phyloP scores from a whole-genome alignment of 1,139 yeast species.

The Debaryomyces subglobosus region DNA sequence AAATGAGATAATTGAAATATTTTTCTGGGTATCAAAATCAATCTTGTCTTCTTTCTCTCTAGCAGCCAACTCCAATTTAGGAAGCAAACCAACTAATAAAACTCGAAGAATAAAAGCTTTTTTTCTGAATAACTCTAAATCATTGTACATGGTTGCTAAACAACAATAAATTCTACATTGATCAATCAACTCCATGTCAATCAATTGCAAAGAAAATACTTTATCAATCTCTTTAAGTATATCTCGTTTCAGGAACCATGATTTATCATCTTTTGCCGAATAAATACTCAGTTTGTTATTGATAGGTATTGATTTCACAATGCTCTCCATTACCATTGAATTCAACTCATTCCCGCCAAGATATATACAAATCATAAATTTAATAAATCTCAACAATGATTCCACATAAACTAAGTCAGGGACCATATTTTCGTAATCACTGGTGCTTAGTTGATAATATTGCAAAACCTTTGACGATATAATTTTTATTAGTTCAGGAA shows the following conservation, averaged over 20 bases:
- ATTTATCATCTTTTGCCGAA: conserved; percentile 12
- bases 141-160: conserved; percentile 65
- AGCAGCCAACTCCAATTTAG: conserved; percentile 32
- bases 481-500: conserved; percentile 54
- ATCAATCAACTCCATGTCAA: conserved; percentile 50
- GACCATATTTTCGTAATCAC: conserved; percentile 70
- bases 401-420: conserved; percentile 86
- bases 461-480: conserved; percentile 50
- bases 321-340: conserved; percentile 39
- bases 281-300: conserved; percentile 17
- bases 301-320: conserved; percentile 29
- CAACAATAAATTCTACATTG: conserved; percentile 67
- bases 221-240: conserved; percentile 56
- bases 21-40: conserved; percentile 10
- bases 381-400: conserved; percentile 62
- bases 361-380: conserved; percentile 59
- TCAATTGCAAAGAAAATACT: conserved; percentile 40
- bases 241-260: conserved; percentile 36
- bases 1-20: background rate
- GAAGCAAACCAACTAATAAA: conserved; percentile 54
- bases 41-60: conserved; percentile 8
- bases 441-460: conserved; percentile 62
- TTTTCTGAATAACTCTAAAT: conserved; percentile 66
- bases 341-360: conserved; percentile 53
- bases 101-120: conserved; percentile 70